Evolutionary conservation across 495 filamentous ascomycete species (phyloP), one percentile per base, ranked within the genome.

Genomic region (Xylaria bambusicola): DNA sequence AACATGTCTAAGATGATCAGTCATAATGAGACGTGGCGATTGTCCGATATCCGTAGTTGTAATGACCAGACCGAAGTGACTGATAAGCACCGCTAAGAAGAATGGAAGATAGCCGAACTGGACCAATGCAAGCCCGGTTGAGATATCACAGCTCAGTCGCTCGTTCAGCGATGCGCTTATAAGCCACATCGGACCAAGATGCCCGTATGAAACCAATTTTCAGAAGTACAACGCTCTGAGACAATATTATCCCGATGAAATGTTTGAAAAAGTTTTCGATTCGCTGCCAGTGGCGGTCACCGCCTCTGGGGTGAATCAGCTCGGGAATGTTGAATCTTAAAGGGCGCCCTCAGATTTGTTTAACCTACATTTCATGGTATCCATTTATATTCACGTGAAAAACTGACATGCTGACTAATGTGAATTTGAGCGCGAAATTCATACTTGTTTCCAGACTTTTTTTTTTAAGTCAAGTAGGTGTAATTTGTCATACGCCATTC

Each of bases 101-200:
- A n/a, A n/a, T n/a, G 20, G 26, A 27, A 50, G 18, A 12, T 10
- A 23, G 31, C 12, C 8, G 47, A 50, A 20, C 35, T 51, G n/a
- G 48, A 31, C 18, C 31, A 31, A 27, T 51, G 48, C 48, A 51
- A 51, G 48, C 48, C 31, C 18, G n/a, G 20, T 36, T 35, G 48
- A 21, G 48, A 36, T 51, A 51, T 51, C 48, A 51, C 48, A 33
- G 29, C 48, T 35, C 48, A 33, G n/a, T 21, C 33, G 29, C 18
- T 13, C 21, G 17, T 35, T 21, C 18, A 31, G 23, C 12, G 48
- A 10, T 51, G 12, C 31, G 12, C 29, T n/a, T 51, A 26, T 23
- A 13, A 36, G 29, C 48, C 29, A 51, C 48, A 1, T 18, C 13
- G 26, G 27, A 31, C 29, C 5, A 33, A 33, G 29, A n/a, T 10